phyloP scores from a whole-genome alignment of 352 stramenopile genomes.

The Phytophthora europaea region DNA sequence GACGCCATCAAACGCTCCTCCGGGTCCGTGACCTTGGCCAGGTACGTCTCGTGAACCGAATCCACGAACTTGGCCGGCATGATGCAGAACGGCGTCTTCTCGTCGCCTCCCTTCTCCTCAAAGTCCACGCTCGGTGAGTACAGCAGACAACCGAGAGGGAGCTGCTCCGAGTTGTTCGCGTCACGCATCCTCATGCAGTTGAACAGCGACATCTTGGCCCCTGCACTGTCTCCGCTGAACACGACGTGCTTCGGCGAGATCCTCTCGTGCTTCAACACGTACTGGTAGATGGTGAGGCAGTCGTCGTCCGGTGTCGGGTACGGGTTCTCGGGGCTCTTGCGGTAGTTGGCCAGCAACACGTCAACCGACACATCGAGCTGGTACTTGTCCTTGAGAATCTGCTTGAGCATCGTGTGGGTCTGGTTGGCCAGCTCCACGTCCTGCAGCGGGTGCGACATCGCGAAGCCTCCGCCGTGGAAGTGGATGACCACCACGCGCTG shows the following conservation, averaged over 20 bases:
- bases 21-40: slow-evolving; percentile 27
- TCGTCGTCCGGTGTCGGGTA: slow-evolving; percentile 34
- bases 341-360: slow-evolving; percentile 35
- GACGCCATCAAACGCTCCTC: slow-evolving; percentile 28
- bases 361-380: slow-evolving; percentile 26
- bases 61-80: slow-evolving; percentile 35
- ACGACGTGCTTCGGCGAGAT: slow-evolving; percentile 24
- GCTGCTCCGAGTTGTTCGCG: slow-evolving; percentile 9
- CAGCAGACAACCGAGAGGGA: slow-evolving; percentile 29
- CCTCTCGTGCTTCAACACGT: slow-evolving; percentile 28
- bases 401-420: slow-evolving; percentile 36
- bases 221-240: slow-evolving; percentile 32
- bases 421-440: slow-evolving; percentile 38
- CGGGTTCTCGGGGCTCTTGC: slow-evolving; percentile 32
- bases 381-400: slow-evolving; percentile 35
- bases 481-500: slow-evolving; percentile 35
- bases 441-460: slow-evolving; percentile 35
- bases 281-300: slow-evolving; percentile 30
- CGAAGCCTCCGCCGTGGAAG: slow-evolving; percentile 35
- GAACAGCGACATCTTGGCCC: slow-evolving; percentile 33
- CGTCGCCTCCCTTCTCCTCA: slow-evolving; percentile 33
- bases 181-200: slow-evolving; percentile 33
- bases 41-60: slow-evolving; percentile 30
- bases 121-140: slow-evolving; percentile 35
- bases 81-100: slow-evolving; percentile 35